Evolutionary conservation across 805 yeast genomes (phyloP).

Genomic region (Ogataea nakhonphanomensis): DNA sequence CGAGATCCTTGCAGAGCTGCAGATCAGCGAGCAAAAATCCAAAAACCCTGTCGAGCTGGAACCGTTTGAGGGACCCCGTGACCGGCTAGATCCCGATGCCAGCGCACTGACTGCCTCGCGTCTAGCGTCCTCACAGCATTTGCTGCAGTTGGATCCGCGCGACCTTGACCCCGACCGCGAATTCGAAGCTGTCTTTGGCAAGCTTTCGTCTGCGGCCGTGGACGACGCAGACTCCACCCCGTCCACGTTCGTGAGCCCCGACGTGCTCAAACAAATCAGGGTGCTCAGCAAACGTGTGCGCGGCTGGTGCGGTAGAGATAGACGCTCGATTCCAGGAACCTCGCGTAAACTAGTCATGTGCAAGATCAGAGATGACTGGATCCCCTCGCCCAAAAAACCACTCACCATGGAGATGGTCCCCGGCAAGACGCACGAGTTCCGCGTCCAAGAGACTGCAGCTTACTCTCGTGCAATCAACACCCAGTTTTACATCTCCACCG

Average conservation of each 20-base stretch:
- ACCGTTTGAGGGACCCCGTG: constrained; percentile 13
- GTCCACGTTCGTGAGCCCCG: constrained; percentile 66
- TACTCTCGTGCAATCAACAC: constrained; percentile 38
- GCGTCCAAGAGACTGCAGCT: constrained; percentile 38
- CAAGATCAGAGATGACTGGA: constrained; percentile 75
- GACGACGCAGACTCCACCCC: constrained; percentile 78
- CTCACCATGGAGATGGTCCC: constrained; percentile 55
- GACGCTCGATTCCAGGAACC: constrained; percentile 70
- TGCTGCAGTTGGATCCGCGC: constrained; percentile 45
- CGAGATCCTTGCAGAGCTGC: constrained; percentile 44
- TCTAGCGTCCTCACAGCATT: constrained; percentile 36
- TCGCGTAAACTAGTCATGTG: constrained; percentile 64
- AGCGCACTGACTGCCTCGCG: constrained; percentile 43
- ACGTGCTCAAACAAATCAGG: constrained; percentile 60
- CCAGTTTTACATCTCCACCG: constrained; percentile 54
- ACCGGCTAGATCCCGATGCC: constrained; percentile 25
- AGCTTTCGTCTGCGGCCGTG: constrained; percentile 60
- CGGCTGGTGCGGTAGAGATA: constrained; percentile 85
- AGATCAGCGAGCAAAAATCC: constrained; percentile 15
- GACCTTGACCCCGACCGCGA: constrained; percentile 77
- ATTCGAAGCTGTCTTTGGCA: constrained; percentile 66
- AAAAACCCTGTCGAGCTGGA: constrained; percentile 23
- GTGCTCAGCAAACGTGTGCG: constrained; percentile 54
- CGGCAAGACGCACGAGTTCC: constrained; percentile 44
- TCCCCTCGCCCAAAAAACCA: constrained; percentile 65